Percentiles rank a stretch among this genome's conserved stretches.
Evolutionary conservation across 2,329 filamentous ascomycete species (phyloP).

Genomic region (Colletotrichum eleusines): DNA sequence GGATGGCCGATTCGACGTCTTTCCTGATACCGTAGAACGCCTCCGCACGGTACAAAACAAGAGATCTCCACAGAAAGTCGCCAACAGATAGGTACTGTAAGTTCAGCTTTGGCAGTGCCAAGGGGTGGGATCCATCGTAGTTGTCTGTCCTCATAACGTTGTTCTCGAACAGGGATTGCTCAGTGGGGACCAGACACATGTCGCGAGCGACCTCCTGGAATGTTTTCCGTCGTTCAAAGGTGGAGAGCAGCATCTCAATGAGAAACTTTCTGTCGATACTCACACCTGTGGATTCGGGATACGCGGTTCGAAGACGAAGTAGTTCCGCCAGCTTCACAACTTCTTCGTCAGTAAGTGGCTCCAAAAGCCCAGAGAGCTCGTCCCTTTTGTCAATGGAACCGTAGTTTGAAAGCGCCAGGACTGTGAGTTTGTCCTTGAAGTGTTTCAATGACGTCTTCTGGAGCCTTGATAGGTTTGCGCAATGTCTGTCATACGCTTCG

Average conservation of each 20-base stretch:
- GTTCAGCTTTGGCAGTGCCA: slow-evolving; percentile 94
- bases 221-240: slow-evolving; percentile 81
- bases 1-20: slow-evolving; percentile 86
- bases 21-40: slow-evolving; percentile 94
- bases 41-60: slow-evolving; percentile 89
- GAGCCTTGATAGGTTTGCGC: slow-evolving; percentile 78
- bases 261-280: slow-evolving; percentile 72
- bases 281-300: slow-evolving; percentile 78
- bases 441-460: slow-evolving; percentile 83
- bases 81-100: slow-evolving; percentile 94
- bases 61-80: slow-evolving; percentile 96
- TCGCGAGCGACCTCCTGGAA: slow-evolving; percentile 84
- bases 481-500: slow-evolving; percentile 85
- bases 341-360: slow-evolving; percentile 79
- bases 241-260: slow-evolving; percentile 78
- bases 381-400: slow-evolving; percentile 84
- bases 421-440: slow-evolving; percentile 91
- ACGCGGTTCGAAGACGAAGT: slow-evolving; percentile 84
- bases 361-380: slow-evolving; percentile 83
- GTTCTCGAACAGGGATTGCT: slow-evolving; percentile 82
- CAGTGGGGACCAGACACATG: slow-evolving; percentile 85
- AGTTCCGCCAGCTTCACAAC: slow-evolving; percentile 75
- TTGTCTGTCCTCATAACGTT: slow-evolving; percentile 83
- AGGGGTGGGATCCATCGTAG: slow-evolving; percentile 87
- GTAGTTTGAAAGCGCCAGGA: slow-evolving; percentile 92